Evolutionary conservation across 441 rosid species (phyloP), one percentile per base, ranked within the genome.

Genomic region (Mallotus japonicus): DNA sequence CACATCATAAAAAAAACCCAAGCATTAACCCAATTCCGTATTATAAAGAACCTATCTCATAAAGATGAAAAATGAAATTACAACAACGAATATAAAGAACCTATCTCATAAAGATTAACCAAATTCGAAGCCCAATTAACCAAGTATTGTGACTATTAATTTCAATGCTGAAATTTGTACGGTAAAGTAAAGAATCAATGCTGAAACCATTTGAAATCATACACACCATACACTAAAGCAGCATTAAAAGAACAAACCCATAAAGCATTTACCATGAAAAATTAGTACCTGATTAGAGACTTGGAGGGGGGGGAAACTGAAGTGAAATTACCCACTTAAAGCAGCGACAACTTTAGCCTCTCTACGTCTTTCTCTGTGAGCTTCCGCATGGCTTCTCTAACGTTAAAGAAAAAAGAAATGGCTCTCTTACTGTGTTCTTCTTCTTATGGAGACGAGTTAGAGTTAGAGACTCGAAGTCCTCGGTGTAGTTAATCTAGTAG

Each of bases 251-350:
- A 53, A 53, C n/a, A 53, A 53, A 53, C 19, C 19, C 56, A 53
- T 0, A 16, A 53, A 15, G 6, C 19, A 53, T 53, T 53, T 53
- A 15, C n/a, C 56, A 14, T 14, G n/a, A 47, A 47, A 53, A 53
- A 53, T 24, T 74, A 78, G 78, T 78, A 24, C 28, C 28, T 78
- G 75, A 62, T 60, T 19, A 73, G 67, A 73, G 83, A 64, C 7
- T 42, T 42, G 5, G 2, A 42, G 46, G 8, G 8, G 46, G 2
- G 8, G 46, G 2, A 2, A 8, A 60, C 73, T 73, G 78, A 24
- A 24, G 28, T 24, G 28, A 24, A 24, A 54, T 75, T 60, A 56
- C 42, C 53, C 42, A 70, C 42, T 42, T 42, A 64, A 57, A 57
- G 64, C 53, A 12, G 19, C 6, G 53, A 6, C 44, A 59, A 6